Percentiles rank a stretch among this genome's conserved stretches.
These are phyloP conservation scores for Trichoderma sp. DNA, from an alignment of 2,329 filamentous ascomycete genomes.

Conservation along the genomic window DNA sequence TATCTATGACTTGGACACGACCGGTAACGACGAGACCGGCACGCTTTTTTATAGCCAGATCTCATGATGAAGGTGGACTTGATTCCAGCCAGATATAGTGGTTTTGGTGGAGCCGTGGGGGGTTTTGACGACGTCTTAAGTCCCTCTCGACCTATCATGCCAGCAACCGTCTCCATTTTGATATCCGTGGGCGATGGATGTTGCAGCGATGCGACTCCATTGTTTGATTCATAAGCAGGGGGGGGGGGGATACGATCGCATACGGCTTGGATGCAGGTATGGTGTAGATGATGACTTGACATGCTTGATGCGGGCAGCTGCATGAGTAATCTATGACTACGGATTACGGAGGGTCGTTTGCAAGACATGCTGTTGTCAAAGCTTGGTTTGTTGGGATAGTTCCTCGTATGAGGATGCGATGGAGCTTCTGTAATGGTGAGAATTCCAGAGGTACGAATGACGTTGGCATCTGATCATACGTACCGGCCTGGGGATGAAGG, in stretches of 20 bases:
- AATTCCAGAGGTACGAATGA: too few species aligned
- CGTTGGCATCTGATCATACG: too few species aligned
- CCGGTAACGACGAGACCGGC: too few species aligned
- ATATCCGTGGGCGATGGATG: not conserved
- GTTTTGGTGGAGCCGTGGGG: slow-evolving; percentile 4
- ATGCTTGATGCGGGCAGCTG: not conserved
- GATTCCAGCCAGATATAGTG: not conserved
- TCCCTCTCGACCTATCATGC: not conserved
- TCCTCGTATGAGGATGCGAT: too few species aligned
- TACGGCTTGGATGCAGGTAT: not conserved
- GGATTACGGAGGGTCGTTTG: too few species aligned
- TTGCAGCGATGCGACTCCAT: not conserved
- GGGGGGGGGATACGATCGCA: not conserved
- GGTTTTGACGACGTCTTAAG: not conserved
- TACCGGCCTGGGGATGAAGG: too few species aligned
- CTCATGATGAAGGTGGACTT: not conserved
- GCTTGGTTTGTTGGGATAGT: too few species aligned
- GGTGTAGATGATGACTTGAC: not conserved
- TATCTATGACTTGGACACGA: not conserved
- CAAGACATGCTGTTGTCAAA: too few species aligned
- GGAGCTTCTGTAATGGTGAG: too few species aligned
- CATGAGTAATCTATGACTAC: not conserved
- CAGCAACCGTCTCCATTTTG: not conserved
- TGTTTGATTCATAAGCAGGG: not conserved
- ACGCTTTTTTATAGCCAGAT: too few species aligned